Percentiles rank a stretch among this genome's conserved stretches.
phyloP scores from a whole-genome alignment of 176 grass and related monocot species.

The Tillandsia fasciculata region DNA sequence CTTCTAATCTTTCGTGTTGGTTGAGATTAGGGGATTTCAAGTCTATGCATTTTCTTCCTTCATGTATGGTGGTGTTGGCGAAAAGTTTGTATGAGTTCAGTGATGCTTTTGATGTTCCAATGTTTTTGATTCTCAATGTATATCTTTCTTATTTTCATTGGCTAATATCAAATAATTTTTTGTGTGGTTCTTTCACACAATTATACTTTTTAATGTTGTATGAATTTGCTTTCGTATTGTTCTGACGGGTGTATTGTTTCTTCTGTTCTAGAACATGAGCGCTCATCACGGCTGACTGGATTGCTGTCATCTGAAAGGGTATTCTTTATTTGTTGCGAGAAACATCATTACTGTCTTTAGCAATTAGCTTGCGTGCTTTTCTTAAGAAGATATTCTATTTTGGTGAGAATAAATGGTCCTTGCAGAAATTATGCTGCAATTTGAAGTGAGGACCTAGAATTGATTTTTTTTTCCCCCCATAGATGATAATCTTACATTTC shows the following conservation, averaged over 20 bases:
- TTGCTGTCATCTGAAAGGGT: conserved; percentile 74
- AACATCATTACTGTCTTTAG: background rate
- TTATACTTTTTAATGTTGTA: background rate
- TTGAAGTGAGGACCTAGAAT: too few species aligned
- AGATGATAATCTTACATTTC: too few species aligned
- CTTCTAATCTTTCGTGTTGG: background rate
- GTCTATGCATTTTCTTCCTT: background rate
- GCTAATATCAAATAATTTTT: too few species aligned
- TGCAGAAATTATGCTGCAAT: too few species aligned
- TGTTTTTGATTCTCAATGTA: too few species aligned
- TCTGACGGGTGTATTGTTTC: background rate
- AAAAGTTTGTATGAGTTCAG: background rate
- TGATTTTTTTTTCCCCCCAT: too few species aligned
- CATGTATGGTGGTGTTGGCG: background rate
- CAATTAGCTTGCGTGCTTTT: background rate
- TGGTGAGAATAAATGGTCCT: background rate
- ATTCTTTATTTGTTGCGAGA: conserved; percentile 12
- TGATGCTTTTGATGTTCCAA: background rate
- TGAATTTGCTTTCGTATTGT: background rate
- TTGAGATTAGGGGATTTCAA: background rate
- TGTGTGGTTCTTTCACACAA: too few species aligned
- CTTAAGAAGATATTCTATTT: background rate
- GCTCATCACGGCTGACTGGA: conserved; percentile 29
- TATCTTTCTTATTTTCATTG: too few species aligned
- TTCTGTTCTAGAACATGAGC: conserved; percentile 57